Conservation (phyloP, 2,329 filamentous ascomycete species). For the Helotiales sp. region DNA sequence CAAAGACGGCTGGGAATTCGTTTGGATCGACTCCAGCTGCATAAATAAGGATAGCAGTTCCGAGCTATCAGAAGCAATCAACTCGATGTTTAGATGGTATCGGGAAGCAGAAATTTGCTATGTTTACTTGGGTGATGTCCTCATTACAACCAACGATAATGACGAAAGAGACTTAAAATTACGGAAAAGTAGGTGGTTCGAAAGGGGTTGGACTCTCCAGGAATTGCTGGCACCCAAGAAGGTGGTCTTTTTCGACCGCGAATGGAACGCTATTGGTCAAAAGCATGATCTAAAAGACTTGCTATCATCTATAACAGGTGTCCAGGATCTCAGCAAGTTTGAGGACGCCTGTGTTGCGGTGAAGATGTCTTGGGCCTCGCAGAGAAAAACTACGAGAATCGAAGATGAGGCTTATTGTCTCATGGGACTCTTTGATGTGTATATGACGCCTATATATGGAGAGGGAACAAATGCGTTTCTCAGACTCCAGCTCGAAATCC, state of each 20-base stretch:
- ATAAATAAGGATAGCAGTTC: too few species aligned
- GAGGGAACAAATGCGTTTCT: slow-evolving; percentile 6
- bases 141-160: too few species aligned
- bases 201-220: background rate
- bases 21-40: too few species aligned
- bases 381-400: background rate
- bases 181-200: background rate
- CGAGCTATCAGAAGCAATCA: too few species aligned
- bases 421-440: slow-evolving; percentile 9
- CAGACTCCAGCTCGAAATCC: slow-evolving; percentile 6
- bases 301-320: background rate
- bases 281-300: too few species aligned
- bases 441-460: slow-evolving; percentile 7
- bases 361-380: slow-evolving; percentile 13
- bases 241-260: background rate
- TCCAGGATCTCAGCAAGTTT: background rate
- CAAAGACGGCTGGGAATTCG: too few species aligned
- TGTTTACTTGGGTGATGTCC: too few species aligned
- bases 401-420: slow-evolving; percentile 9
- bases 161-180: too few species aligned
- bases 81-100: too few species aligned
- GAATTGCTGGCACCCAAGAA: background rate
- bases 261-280: background rate
- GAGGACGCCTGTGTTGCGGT: background rate
- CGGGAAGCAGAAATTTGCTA: too few species aligned